These are phyloP conservation scores for Lasiosphaeris hirsuta DNA, from an alignment of 495 filamentous ascomycete genomes.

Conservation along the genomic window DNA sequence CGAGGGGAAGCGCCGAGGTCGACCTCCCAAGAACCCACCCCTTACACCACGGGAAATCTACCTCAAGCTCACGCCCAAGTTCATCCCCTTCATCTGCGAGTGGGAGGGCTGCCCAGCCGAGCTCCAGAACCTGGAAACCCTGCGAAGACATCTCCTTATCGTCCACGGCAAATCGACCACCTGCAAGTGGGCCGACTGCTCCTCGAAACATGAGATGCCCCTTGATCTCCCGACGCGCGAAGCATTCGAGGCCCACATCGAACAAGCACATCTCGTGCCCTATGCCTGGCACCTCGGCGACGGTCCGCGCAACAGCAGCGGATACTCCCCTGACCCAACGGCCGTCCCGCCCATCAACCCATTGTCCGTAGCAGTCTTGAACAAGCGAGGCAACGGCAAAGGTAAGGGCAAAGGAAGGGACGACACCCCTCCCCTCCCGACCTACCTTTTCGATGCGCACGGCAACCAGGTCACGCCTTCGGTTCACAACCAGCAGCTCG, in stretches of 20 bases:
- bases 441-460: conserved; percentile 38
- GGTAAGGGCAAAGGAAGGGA: neutral
- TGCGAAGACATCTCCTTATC: conserved; percentile 64
- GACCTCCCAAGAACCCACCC: conserved; percentile 20
- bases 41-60: conserved; percentile 26
- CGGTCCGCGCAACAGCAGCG: conserved; percentile 44
- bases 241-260: conserved; percentile 60
- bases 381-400: no score
- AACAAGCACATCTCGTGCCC: conserved; percentile 54
- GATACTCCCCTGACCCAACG: neutral
- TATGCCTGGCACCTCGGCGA: conserved; percentile 65
- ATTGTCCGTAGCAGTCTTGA: no score
- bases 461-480: conserved; percentile 47
- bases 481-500: conserved; percentile 31
- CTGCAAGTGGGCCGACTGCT: conserved; percentile 40
- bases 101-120: conserved; percentile 57
- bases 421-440: conserved; percentile 28
- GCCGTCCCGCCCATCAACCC: neutral
- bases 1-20: conserved; percentile 21
- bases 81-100: conserved; percentile 33
- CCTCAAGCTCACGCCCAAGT: conserved; percentile 22
- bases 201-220: neutral
- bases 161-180: conserved; percentile 41
- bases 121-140: conserved; percentile 69
- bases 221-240: conserved; percentile 20